Evolutionary conservation across 192 early-diverging fungal genomes (phyloP).

Genomic region (Coemansia sp.): DNA sequence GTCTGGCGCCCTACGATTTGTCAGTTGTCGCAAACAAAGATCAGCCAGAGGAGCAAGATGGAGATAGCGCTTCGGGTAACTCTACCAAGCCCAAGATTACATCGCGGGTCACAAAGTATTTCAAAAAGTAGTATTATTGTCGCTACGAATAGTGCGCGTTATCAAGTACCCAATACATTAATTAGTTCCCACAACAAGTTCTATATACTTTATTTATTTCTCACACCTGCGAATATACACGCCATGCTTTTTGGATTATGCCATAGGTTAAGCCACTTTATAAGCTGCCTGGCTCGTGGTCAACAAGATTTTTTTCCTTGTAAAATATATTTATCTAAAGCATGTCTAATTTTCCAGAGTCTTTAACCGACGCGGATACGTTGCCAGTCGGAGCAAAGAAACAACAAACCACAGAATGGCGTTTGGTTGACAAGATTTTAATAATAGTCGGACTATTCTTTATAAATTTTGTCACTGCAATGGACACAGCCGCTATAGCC

Average conservation of each 20-base stretch:
- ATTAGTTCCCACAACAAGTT: no score
- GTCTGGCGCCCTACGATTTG: constrained; percentile 37
- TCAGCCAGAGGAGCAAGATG: not conserved
- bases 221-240: no score
- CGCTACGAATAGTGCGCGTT: no score
- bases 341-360: not conserved
- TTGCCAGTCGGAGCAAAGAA: constrained; percentile 23
- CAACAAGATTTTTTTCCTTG: not conserved
- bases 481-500: constrained; percentile 32
- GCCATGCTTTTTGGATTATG: not conserved
- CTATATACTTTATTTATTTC: no score
- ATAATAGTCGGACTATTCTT: constrained; percentile 44
- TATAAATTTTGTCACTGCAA: constrained; percentile 42
- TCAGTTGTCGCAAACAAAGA: not conserved
- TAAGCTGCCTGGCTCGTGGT: not conserved
- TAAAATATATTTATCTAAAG: not conserved
- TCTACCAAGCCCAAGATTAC: not conserved
- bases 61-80: not conserved
- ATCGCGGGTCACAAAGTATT: constrained; percentile 1
- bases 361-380: not conserved
- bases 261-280: not conserved
- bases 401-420: constrained; percentile 32
- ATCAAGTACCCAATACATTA: no score
- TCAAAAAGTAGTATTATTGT: no score
- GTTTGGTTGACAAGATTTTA: constrained; percentile 30